Evolutionary conservation across 2,329 filamentous ascomycete species (phyloP), one percentile per base, ranked within the genome.

Genomic region (Phialocephala subalpina): DNA sequence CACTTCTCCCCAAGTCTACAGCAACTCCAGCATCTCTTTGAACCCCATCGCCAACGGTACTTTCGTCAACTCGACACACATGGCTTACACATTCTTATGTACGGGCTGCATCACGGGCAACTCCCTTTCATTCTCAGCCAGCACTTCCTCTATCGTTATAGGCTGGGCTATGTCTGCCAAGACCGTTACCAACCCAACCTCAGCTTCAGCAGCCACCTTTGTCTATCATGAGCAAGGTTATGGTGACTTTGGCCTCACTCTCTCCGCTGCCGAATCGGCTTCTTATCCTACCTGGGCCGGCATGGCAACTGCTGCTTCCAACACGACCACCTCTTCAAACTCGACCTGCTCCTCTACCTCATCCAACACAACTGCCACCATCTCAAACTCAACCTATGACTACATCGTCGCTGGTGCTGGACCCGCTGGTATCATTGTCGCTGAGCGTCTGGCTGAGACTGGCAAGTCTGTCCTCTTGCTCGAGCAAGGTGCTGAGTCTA

Each of bases 391-490:
- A 9, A 71, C 83, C 0, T 89, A 84, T 70, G 88, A 90, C 74
- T 90, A 90, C 77, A 86, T 91, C 60, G 81, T 91, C 36, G 82
- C 89, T 35, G 88, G 88, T 3, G 84, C 80, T n/a, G 88, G 88
- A 68, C 85, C 87, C 6, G 87, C 83, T 58, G 88, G 88, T 60
- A 84, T 90, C 52, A 82, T 83, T n/a, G 75, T 82, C 25, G 83
- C 83, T 3, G 81, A 83, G 72, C 82, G 80, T 71, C 80, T 86
- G 33, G 82, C 82, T 16, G 82, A 84, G 67, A 68, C 66, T 25
- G 75, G 79, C 58, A 82, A 83, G 71, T 83, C 78, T 25, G 82
- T 85, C 49, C 75, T 85, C 3, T 75, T 85, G 49, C 68, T 78
- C 45, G 77, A 78, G 62, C 60, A 65, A 27, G 69, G 70, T 36